These are phyloP conservation scores for Papiliotrema laurentii DNA, from an alignment of 1,284 basidiomycete genomes.

Conservation along the genomic window DNA sequence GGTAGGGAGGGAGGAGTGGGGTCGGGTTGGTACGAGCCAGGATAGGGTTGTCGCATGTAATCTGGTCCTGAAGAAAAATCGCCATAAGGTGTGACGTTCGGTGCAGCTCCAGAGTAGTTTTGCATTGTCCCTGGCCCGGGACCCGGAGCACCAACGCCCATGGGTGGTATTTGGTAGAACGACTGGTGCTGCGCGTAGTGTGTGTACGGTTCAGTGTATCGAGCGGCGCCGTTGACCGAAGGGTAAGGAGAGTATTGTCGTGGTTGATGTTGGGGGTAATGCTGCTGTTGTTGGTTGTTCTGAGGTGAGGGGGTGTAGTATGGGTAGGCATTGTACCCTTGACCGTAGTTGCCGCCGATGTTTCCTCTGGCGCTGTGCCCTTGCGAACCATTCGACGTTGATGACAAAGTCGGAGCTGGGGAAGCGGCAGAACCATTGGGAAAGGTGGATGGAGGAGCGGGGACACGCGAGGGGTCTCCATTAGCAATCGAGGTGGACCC, in stretches of 20 bases:
- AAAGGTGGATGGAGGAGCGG: too few species aligned
- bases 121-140: slow-evolving; percentile 44
- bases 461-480: too few species aligned
- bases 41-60: background rate
- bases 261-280: background rate
- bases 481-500: too few species aligned
- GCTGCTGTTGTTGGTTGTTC: background rate
- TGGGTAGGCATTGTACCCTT: background rate
- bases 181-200: background rate
- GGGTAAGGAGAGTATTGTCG: background rate
- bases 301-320: slow-evolving; percentile 1
- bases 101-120: slow-evolving; percentile 27
- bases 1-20: background rate
- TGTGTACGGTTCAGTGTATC: background rate
- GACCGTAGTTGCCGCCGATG: too few species aligned
- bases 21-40: background rate
- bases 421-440: too few species aligned
- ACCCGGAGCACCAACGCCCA: too few species aligned
- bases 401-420: too few species aligned
- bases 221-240: too few species aligned
- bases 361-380: too few species aligned
- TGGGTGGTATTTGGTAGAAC: slow-evolving; percentile 13
- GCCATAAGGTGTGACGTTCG: background rate
- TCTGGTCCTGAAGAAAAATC: background rate
- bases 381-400: too few species aligned